Percentiles rank a stretch among this genome's conserved stretches.
phyloP scores from a whole-genome alignment of 352 stramenopile genomes.

The Globisporangium iwayamae region DNA sequence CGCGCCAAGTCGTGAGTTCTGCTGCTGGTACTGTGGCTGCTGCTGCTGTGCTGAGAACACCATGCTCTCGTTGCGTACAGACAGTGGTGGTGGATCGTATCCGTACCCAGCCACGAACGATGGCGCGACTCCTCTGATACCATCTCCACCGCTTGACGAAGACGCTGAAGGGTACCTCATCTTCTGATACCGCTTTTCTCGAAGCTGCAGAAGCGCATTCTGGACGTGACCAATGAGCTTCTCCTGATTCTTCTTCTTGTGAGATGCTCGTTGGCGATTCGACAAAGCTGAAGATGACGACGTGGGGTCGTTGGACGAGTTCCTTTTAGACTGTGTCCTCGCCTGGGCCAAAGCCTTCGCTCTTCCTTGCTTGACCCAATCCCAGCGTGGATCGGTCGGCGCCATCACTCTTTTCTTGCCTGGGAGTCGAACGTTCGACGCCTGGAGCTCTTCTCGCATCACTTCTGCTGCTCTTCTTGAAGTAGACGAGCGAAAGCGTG shows the following conservation, averaged over 20 bases:
- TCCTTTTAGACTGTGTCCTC: background rate
- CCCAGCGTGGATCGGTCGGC: slow-evolving; percentile 39
- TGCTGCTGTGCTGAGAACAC: background rate
- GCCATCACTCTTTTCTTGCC: slow-evolving; percentile 28
- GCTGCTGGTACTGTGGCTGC: background rate
- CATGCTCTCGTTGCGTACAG: slow-evolving; percentile 3
- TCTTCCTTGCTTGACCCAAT: slow-evolving; percentile 40
- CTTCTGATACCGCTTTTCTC: slow-evolving; percentile 36
- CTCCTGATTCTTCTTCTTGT: slow-evolving; percentile 12
- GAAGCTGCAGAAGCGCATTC: slow-evolving; percentile 44
- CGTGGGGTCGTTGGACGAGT: background rate
- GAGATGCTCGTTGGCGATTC: background rate
- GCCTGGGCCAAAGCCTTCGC: slow-evolving; percentile 23
- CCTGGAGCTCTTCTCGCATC: background rate
- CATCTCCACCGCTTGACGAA: background rate
- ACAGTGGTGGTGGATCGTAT: slow-evolving; percentile 8
- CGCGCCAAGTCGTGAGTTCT: background rate
- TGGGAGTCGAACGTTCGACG: slow-evolving; percentile 37
- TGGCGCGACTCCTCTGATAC: background rate
- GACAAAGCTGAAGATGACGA: background rate
- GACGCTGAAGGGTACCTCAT: background rate
- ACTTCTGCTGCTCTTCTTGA: background rate
- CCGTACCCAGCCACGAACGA: slow-evolving; percentile 9
- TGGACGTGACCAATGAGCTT: slow-evolving; percentile 39
- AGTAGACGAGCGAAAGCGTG: background rate